A percentile compares a stretch with the other conserved stretches of the same genome.
These are phyloP conservation scores for Didymella segeticola DNA, from an alignment of 2,329 filamentous ascomycete species.

Conservation along the genomic window DNA sequence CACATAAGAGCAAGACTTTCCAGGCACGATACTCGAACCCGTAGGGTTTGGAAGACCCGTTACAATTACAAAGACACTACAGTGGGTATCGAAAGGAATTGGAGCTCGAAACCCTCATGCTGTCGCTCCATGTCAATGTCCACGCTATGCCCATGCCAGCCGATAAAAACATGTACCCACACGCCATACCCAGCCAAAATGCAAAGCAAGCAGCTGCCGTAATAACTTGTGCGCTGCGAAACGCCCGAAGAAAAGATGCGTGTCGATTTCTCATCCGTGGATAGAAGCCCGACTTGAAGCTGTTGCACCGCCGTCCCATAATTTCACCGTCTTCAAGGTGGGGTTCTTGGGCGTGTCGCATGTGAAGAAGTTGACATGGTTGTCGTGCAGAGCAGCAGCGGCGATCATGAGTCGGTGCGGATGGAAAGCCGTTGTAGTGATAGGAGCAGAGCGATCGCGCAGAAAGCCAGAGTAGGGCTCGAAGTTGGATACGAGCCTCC, in stretches of 20 bases:
- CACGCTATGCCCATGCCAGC: conserved; percentile 15
- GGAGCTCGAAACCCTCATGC: conserved; percentile 9
- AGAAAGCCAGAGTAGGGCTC: conserved; percentile 92
- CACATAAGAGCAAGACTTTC: not conserved
- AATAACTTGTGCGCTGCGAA: not conserved
- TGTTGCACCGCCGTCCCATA: conserved; percentile 41
- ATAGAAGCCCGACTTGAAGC: conserved; percentile 27
- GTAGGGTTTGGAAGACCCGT: not conserved
- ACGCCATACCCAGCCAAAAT: conserved; percentile 10
- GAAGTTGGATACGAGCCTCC: conserved; percentile 77
- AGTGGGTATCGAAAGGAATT: conserved; percentile 16
- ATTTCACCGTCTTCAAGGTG: conserved; percentile 38
- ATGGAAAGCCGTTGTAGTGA: conserved; percentile 91
- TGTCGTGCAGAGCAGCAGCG: conserved; percentile 83
- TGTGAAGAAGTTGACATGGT: conserved; percentile 87
- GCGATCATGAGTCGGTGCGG: conserved; percentile 92
- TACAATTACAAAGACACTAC: conserved; percentile 17
- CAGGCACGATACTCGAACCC: not conserved
- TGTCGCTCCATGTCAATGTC: conserved; percentile 7
- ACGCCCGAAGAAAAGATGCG: not conserved
- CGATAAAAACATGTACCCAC: conserved; percentile 3
- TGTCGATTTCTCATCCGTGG: conserved; percentile 7
- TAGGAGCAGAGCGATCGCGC: conserved; percentile 79
- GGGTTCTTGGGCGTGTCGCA: conserved; percentile 39
- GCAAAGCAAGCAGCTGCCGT: not conserved